Base-by-base conservation (phyloP, 352 stramenopile genomes). In the Thalassiosira livingstoniorum region DNA sequence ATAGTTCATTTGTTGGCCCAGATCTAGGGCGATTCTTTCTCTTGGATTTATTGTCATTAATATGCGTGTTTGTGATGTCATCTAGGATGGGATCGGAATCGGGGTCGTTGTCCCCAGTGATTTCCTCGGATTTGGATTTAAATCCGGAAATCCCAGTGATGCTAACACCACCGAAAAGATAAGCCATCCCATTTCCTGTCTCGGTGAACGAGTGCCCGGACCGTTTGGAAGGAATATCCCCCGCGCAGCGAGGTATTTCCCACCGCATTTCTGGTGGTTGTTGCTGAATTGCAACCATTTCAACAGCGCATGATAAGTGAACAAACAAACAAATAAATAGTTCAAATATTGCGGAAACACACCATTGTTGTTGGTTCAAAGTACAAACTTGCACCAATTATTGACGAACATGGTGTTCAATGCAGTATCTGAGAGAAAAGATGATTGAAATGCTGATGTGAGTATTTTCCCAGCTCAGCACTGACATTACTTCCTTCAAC, bases 121-220 rank as follows among this genome's bases (percentile, higher is more conserved):
- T 39, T 18, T 39, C 42, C 51, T 77, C 65, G 45, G 27, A 23
- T 27, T 72, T 66, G 25, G 54, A 27, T 15, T 74, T 55, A 35
- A 27, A 47, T 21, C 21, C 7, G 15, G 29, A 42, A 67, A 27
- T 74, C 45, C 63, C 84, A 97, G 95, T 76, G 92, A 97, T 21
- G 18, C 32, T 76, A 13, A 82, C 66, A 15, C 97, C 97, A 43
- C 96, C 97, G 86, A 99, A 98, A 15, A 99, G 87, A 75, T 96
- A 98, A 21, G 87, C 92, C 66, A 91, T 92, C 29, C 91, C 93
- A 69, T 96, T 96, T 5, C 96, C 94, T 51, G 75, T 63, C 42
- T 98, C 85, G 10, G 96, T 98, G 81, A 99, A 97, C 25, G 96
- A 97, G 83, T 99, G 96, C 4, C 97, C 96, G 0, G 96, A 99